Evolutionary conservation across 129 eudicot genomes (phyloP), one percentile per base, ranked within the genome.

Genomic region (Pittosporum tobira): DNA sequence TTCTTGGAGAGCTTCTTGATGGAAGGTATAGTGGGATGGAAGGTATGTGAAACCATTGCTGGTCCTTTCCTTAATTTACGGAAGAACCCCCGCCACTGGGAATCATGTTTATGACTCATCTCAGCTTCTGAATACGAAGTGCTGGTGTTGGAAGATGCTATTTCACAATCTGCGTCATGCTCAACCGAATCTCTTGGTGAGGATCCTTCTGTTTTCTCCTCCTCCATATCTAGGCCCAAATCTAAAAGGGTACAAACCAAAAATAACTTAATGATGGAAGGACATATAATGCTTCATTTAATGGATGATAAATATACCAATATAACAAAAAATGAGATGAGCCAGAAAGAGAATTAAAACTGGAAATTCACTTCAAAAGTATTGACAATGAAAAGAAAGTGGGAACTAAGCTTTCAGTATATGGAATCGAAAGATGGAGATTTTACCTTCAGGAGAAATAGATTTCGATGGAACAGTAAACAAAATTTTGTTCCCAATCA

Each of bases 71-170:
- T 80, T 28, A 90, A 54, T 64, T 71, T 79, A 13, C 61, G 57
- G 12, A 90, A 66, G 68, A 90, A 90, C 26, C 87, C 95, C n/a
- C 74, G 77, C 95, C 94, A 80, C 38, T 85, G 94, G 13, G 77
- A 70, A 6, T 79, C 67, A 18, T 70, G 26, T 74, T 63, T 80
- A 51, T 62, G 22, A 43, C 61, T 59, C 7, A 51, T 15, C 14
- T 48, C 77, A 3, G 57, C 22, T 25, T 72, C 73, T 15, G 58
- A 44, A 9, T 55, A 38, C n/a, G 61, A 18, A 5, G 12, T 18
- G 31, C 44, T 54, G 10, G 60, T 11, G 13, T 30, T 31, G 46
- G 46, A 14, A 40, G 46, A 40, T 48, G 64, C 43, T 53, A 69
- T 65, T 45, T 72, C 77, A 14, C 61, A 52, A 10, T 72, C 71